phyloP scores from a whole-genome alignment of 1,284 basidiomycete species.

The Puccinia sorghi region DNA sequence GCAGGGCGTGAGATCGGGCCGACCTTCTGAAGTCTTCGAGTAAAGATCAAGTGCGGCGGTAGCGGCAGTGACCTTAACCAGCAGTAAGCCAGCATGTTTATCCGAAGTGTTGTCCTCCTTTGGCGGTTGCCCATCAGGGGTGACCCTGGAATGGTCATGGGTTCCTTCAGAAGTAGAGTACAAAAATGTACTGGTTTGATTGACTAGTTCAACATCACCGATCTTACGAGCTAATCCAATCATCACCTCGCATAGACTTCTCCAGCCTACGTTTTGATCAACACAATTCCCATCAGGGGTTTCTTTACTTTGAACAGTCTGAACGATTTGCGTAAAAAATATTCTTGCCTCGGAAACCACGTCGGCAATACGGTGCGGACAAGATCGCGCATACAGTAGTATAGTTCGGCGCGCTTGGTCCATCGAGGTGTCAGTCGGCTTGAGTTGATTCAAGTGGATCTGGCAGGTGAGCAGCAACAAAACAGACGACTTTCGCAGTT shows the following conservation, averaged over 20 bases:
- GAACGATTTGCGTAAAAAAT: conserved; percentile 38
- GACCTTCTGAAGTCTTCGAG: conserved; percentile 40
- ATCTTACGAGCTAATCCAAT: conserved; percentile 44
- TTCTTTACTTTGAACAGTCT: conserved; percentile 31
- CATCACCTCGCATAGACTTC: conserved; percentile 40
- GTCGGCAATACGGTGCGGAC: conserved; percentile 3
- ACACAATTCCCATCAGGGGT: conserved; percentile 10
- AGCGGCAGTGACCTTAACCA: conserved; percentile 25
- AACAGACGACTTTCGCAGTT: conserved; percentile 41
- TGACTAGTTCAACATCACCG: conserved; percentile 38
- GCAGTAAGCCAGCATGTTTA: conserved; percentile 24
- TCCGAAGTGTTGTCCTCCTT: conserved; percentile 17
- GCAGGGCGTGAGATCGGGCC: neutral
- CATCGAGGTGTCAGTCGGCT: conserved; percentile 25
- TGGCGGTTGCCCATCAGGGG: conserved; percentile 1
- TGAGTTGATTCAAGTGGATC: conserved; percentile 5
- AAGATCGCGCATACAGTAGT: conserved; percentile 37
- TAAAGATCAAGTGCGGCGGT: conserved; percentile 30
- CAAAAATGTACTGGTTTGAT: conserved; percentile 34
- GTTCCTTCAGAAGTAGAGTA: conserved; percentile 7
- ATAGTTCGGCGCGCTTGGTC: conserved; percentile 46
- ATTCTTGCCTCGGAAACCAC: conserved; percentile 32
- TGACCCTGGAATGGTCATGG: conserved; percentile 9
- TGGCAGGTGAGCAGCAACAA: conserved; percentile 26
- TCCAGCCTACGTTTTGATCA: conserved; percentile 33